Base-by-base conservation (phyloP, 345 rosid species). In the Arabis hirsuta region DNA sequence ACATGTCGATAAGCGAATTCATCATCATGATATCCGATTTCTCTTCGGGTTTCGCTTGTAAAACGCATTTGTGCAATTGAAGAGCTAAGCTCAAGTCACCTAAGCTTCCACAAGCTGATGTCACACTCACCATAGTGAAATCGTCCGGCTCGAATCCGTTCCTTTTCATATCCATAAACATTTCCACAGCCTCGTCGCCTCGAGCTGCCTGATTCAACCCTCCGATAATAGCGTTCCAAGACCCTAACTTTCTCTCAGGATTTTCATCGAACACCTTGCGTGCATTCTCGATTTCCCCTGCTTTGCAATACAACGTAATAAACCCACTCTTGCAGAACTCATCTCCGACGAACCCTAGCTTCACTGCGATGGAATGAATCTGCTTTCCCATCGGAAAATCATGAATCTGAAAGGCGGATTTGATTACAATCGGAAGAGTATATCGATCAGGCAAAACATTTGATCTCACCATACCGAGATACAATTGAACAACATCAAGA, bases 291-390 rank as follows among this genome's bases (percentile, higher is more conserved):
- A 88, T 70, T 5, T 84, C 86, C 12, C 95, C 95, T 0, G 77
- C 76, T 34, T 88, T 93, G 0, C 76, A 32, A 9, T 93, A 91
- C 55, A 91, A 26, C 0, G 74, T 72, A 0, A 93, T 82, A 12
- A 93, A 83, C 56, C 95, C 97, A 65, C 90, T 93, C 81, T 93
- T 95, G 9, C 96, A 90, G 50, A 74, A 89, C 83, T 87, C 87
- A 29, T 90, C 80, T 26, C 71, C 58, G 13, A 71, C 84, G 1
- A 93, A 79, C 3, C 94, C 90, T 8, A 84, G 16, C 81, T 55
- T 86, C 16, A 80, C 22, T 3, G 96, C 87, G 3, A 81, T 72
- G 52, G 86, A 83, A 46, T 89, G 97, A 64, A 93, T 26, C 82
- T 89, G 92, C 72, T 68, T 73, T 7, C 94, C 96, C 50, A 81